A percentile compares a stretch with the other conserved stretches of the same genome.
Conservation (phyloP, 768 basidiomycete genomes). For the Macrolepiota fuliginosa region DNA sequence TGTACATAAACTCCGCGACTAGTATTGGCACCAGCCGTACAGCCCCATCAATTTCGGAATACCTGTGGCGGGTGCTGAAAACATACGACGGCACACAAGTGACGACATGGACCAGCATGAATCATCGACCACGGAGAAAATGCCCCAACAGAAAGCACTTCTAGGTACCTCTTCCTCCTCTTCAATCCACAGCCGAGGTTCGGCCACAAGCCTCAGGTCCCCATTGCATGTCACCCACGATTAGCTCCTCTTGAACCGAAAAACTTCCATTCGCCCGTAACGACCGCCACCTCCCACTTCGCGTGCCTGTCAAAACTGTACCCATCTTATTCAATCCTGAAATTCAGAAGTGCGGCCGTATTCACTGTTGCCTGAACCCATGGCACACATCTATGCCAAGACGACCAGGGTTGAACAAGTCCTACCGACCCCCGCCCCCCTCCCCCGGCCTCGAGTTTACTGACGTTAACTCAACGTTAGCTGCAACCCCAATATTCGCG, state of each 20-base stretch:
- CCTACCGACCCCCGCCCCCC: too few species aligned
- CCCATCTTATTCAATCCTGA: not conserved
- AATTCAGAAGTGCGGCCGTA: not conserved
- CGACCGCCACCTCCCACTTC: not conserved
- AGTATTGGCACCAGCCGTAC: not conserved
- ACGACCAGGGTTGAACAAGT: not conserved
- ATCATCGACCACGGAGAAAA: not conserved
- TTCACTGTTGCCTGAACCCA: not conserved
- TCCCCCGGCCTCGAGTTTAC: not conserved
- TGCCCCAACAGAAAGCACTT: not conserved
- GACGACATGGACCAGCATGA: not conserved
- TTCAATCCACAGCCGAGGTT: not conserved
- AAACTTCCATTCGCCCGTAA: not conserved
- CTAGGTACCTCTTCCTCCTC: not conserved
- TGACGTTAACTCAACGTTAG: not conserved
- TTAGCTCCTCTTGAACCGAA: not conserved
- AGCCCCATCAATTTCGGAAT: not conserved
- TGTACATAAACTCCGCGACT: conserved; percentile 2
- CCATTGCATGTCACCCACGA: not conserved
- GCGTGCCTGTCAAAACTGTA: not conserved
- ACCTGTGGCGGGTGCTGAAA: not conserved
- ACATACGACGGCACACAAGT: not conserved
- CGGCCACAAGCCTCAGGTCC: not conserved
- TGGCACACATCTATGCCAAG: not conserved
- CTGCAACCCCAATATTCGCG: not conserved